Evolutionary conservation across 2,329 filamentous ascomycete species (phyloP).

Genomic region (Verticillium nonalfalfae): DNA sequence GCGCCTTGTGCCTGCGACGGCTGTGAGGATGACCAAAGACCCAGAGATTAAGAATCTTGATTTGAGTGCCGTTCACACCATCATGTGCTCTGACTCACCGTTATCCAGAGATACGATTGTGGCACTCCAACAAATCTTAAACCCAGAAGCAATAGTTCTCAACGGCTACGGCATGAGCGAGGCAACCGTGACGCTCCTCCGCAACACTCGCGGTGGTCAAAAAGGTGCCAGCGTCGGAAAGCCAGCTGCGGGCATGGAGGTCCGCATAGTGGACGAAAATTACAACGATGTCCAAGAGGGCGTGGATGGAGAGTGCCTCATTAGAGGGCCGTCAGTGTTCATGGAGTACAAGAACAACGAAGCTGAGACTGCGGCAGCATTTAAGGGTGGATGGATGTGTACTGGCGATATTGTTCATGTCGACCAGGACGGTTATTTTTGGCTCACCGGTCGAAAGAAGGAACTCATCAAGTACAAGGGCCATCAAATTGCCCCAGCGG

Average conservation of each 20-base stretch:
- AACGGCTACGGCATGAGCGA: constrained; percentile 20
- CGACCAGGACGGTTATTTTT: constrained; percentile 2
- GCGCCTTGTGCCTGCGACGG: constrained; percentile 28
- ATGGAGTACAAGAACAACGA: constrained; percentile 6
- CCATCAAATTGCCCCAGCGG: constrained; percentile 61
- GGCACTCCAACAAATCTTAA: constrained; percentile 7
- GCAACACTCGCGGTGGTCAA: constrained; percentile 9
- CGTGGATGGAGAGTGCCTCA: constrained; percentile 4
- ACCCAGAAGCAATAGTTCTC: constrained; percentile 8
- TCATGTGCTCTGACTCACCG: constrained; percentile 15
- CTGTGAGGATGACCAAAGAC: constrained; percentile 11
- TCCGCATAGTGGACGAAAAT: constrained; percentile 5
- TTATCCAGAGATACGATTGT: constrained; percentile 13
- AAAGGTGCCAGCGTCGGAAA: constrained; percentile 14
- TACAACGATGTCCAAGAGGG: constrained; percentile 1
- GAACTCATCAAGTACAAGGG: constrained; percentile 54
- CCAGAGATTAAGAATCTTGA: constrained; percentile 8
- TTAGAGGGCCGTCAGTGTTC: constrained; percentile 4
- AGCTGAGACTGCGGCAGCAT: constrained; percentile 3
- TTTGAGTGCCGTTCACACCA: constrained; percentile 9
- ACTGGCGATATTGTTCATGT: constrained; percentile 9
- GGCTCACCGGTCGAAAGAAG: constrained; percentile 3
- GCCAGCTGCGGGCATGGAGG: background rate
- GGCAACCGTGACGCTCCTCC: constrained; percentile 13
- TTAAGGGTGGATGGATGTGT: constrained; percentile 9